Conservation (phyloP, 2,329 filamentous ascomycete genomes). For the Penicillium palitans region DNA sequence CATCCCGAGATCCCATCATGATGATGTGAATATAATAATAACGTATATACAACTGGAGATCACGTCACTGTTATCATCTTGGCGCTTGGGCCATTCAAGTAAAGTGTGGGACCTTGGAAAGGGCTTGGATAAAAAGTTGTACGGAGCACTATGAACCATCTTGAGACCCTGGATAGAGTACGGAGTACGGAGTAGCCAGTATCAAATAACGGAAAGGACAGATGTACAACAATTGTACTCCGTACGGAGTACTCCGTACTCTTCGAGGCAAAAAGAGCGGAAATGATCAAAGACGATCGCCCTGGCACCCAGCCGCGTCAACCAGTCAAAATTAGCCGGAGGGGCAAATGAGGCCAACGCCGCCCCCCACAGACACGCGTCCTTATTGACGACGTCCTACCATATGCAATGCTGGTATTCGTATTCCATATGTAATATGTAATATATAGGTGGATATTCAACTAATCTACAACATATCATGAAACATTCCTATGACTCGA, state of each 20-base stretch:
- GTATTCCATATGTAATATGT: background rate
- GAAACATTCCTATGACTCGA: background rate
- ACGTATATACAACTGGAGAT: background rate
- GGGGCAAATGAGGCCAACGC: constrained; percentile 16
- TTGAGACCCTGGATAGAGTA: background rate
- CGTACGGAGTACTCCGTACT: too few species aligned
- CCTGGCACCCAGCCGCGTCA: constrained; percentile 16
- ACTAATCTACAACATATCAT: too few species aligned
- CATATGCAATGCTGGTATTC: background rate
- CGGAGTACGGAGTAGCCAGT: background rate
- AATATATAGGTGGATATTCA: background rate
- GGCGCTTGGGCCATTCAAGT: constrained; percentile 4
- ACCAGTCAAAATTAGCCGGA: constrained; percentile 17
- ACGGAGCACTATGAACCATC: too few species aligned
- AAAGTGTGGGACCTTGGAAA: background rate
- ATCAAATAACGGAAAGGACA: constrained; percentile 5
- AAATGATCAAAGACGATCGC: constrained; percentile 27
- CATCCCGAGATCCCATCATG: constrained; percentile 5
- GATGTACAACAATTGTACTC: background rate
- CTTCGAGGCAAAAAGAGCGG: constrained; percentile 1
- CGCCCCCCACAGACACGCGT: constrained; percentile 25
- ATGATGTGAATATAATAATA: constrained; percentile 5
- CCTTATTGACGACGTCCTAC: constrained; percentile 6
- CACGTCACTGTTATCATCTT: constrained; percentile 11
- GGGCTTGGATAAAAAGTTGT: background rate